These are phyloP conservation scores for Tulasnella sp. DNA, from an alignment of 768 basidiomycete genomes.

Conservation along the genomic window DNA sequence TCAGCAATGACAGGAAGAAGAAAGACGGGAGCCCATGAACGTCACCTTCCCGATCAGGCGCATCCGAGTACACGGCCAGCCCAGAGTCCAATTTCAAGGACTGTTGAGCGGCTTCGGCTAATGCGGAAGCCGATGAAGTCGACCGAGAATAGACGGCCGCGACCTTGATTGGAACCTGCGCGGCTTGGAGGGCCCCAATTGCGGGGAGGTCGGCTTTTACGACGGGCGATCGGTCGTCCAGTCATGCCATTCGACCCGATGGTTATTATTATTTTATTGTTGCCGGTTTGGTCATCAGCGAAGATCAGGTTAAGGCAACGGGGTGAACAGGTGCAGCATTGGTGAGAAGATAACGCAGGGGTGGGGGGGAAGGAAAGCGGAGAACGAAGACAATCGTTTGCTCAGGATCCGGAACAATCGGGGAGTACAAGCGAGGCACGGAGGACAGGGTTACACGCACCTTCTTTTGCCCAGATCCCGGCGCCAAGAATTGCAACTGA, in stretches of 20 bases:
- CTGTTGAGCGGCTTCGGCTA: slow-evolving; percentile 49
- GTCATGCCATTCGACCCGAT: background rate
- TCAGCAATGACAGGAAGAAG: background rate
- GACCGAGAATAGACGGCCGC: slow-evolving; percentile 82
- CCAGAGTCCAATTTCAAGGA: slow-evolving; percentile 43
- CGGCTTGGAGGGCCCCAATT: slow-evolving; percentile 52
- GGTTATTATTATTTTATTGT: background rate
- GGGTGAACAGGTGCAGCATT: background rate
- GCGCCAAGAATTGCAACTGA: slow-evolving; percentile 77
- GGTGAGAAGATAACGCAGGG: background rate
- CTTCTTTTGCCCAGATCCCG: slow-evolving; percentile 73
- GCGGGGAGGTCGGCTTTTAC: slow-evolving; percentile 71
- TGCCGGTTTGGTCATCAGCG: background rate
- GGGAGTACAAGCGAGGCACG: background rate
- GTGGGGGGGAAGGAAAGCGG: background rate
- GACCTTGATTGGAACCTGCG: slow-evolving; percentile 39
- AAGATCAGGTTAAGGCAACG: background rate
- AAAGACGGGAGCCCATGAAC: background rate
- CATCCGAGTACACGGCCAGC: slow-evolving; percentile 58
- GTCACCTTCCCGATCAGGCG: slow-evolving; percentile 33
- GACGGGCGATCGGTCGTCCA: background rate
- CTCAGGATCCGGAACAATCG: background rate
- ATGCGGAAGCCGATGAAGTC: slow-evolving; percentile 52
- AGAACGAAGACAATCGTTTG: background rate
- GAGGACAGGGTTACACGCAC: slow-evolving; percentile 41